Evolutionary conservation across 225 moss, liverwort and hornwort genomes (phyloP).

Genomic region (Marchantia paleacea): DNA sequence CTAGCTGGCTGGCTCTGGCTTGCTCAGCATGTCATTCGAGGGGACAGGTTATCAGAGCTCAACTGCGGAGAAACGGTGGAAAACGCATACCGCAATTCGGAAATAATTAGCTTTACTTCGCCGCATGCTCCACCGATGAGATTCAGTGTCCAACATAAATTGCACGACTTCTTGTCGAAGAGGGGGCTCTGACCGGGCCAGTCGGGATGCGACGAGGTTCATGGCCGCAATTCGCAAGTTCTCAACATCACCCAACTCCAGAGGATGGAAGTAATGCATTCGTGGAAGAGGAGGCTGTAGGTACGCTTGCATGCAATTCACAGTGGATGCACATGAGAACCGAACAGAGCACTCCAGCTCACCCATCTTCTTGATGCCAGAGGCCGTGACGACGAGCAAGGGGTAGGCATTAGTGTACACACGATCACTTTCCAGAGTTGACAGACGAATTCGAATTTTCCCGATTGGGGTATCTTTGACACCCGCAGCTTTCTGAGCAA

Average conservation of each 20-base stretch:
- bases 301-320: conserved; percentile 72
- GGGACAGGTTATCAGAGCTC: too few species aligned
- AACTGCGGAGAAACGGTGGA: neutral
- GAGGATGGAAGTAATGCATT: conserved; percentile 86
- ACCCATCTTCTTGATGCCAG: conserved; percentile 96
- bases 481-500: conserved; percentile 37
- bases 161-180: conserved; percentile 77
- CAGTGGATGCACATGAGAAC: conserved; percentile 67
- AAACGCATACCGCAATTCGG: conserved; percentile 64
- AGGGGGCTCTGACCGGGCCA: conserved; percentile 83
- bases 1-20: too few species aligned
- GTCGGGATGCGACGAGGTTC: conserved; percentile 82
- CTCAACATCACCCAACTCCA: conserved; percentile 59
- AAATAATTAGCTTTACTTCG: conserved; percentile 95
- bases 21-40: neutral
- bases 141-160: conserved; percentile 85
- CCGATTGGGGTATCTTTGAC: conserved; percentile 77
- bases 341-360: conserved; percentile 81
- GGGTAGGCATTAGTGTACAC: conserved; percentile 90
- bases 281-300: conserved; percentile 71
- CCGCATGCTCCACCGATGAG: conserved; percentile 94
- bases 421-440: conserved; percentile 84
- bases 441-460: conserved; percentile 79
- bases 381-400: conserved; percentile 74
- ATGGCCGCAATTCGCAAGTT: conserved; percentile 77